A percentile compares a stretch with the other conserved stretches of the same genome.
Conservation (phyloP, 805 yeast species). For the Yarrowia deformans region DNA sequence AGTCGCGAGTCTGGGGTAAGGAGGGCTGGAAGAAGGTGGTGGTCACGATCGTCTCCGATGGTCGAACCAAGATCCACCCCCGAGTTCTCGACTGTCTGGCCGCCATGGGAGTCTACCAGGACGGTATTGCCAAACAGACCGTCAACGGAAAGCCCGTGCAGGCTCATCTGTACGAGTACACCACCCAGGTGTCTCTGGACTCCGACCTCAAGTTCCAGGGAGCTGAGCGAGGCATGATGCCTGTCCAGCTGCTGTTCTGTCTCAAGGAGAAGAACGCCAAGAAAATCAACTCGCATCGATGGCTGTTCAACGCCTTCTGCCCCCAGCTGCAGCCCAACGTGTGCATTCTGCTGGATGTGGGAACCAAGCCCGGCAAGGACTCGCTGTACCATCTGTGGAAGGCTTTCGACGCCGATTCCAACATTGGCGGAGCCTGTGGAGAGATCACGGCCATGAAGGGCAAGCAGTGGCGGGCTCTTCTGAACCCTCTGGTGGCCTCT, state of each 20-base stretch:
- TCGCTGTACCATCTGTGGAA: conserved; percentile 96
- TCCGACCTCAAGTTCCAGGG: conserved; percentile 89
- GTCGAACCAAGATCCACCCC: conserved; percentile 85
- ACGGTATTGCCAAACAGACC: conserved; percentile 92
- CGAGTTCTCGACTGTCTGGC: conserved; percentile 87
- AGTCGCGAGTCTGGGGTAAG: conserved; percentile 91
- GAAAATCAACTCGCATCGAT: conserved; percentile 95
- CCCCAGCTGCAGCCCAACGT: conserved; percentile 93
- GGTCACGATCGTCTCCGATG: conserved; percentile 90
- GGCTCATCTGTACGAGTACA: conserved; percentile 94
- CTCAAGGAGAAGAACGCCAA: conserved; percentile 90
- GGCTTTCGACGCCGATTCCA: conserved; percentile 93
- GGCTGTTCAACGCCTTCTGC: conserved; percentile 96
- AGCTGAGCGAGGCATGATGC: conserved; percentile 86
- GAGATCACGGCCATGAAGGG: conserved; percentile 97
- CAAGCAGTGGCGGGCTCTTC: conserved; percentile 75
- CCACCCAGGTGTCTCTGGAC: conserved; percentile 93
- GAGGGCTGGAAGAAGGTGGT: conserved; percentile 98
- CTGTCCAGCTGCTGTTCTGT: conserved; percentile 93
- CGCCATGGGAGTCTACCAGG: conserved; percentile 96
- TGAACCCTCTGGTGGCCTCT: conserved; percentile 93
- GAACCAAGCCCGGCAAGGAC: conserved; percentile 89
- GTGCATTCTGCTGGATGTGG: conserved; percentile 90
- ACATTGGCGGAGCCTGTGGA: conserved; percentile 99
- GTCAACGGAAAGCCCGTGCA: conserved; percentile 91